These are phyloP conservation scores for Nemania abortiva DNA, from an alignment of 2,329 filamentous ascomycete species.

Conservation along the genomic window DNA sequence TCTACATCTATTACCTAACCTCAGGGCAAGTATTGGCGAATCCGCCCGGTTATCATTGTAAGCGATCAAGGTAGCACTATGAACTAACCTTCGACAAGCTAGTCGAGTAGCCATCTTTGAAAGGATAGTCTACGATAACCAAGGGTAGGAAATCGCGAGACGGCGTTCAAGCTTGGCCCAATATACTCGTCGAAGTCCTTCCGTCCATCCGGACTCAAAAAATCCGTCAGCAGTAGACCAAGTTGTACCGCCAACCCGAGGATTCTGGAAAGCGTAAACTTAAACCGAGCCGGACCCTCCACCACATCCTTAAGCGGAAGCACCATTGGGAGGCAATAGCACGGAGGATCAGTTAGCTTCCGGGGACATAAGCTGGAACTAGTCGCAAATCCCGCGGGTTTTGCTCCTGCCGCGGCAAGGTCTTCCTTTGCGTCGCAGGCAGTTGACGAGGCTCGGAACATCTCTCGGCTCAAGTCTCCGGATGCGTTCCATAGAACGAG, in stretches of 20 bases:
- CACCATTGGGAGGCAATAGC: conserved; percentile 1
- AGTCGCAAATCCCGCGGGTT: not conserved
- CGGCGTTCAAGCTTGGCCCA: not conserved
- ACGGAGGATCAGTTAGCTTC: not conserved
- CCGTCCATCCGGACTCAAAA: not conserved
- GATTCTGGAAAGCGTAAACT: not conserved
- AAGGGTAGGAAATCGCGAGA: not conserved
- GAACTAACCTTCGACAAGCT: not conserved
- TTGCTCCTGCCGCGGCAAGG: not conserved
- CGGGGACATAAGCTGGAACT: not conserved
- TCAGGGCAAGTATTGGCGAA: not conserved
- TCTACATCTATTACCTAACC: not conserved
- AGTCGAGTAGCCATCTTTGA: not conserved
- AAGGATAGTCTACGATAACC: not conserved
- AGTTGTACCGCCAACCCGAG: not conserved
- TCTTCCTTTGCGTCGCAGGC: not conserved
- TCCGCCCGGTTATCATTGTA: conserved; percentile 2
- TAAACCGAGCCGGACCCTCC: not conserved
- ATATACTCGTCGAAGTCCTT: no score
- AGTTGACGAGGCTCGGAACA: not conserved
- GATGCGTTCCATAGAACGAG: not conserved
- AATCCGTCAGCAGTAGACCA: not conserved
- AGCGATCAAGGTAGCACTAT: not conserved
- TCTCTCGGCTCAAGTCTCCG: not conserved
- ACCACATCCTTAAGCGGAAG: not conserved